phyloP scores from a whole-genome alignment of 1,139 yeast genomes.

The Hanseniaspora gamundiae region DNA sequence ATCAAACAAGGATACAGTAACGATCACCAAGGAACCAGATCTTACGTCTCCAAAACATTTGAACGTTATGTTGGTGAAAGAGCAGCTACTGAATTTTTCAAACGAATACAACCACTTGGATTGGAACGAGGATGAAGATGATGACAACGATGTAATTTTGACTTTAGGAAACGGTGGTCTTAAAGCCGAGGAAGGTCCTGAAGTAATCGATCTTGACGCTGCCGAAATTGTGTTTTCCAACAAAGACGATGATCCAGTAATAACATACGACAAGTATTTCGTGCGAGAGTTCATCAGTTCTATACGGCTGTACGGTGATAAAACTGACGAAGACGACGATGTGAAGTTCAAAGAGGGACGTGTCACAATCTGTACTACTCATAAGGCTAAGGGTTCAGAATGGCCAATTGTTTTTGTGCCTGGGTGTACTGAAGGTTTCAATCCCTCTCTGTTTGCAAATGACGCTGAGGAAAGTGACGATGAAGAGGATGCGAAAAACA shows the following conservation, averaged over 20 bases:
- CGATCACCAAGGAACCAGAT: constrained; percentile 13
- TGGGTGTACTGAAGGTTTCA: constrained; percentile 45
- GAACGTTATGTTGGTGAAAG: constrained; percentile 35
- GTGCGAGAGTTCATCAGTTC: constrained; percentile 46
- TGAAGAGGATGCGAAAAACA: constrained; percentile 33
- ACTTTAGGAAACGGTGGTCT: not conserved
- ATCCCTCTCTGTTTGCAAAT: constrained; percentile 41
- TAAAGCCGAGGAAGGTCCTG: not conserved
- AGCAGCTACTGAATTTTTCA: constrained; percentile 27
- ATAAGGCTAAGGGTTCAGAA: constrained; percentile 86
- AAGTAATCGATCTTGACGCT: constrained; percentile 16
- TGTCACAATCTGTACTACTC: constrained; percentile 60
- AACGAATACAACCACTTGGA: not conserved
- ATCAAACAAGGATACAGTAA: constrained; percentile 15
- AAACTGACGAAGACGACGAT: constrained; percentile 12
- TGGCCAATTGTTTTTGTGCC: constrained; percentile 91
- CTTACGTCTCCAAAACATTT: constrained; percentile 19
- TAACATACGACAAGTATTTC: constrained; percentile 20
- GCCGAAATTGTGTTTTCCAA: constrained; percentile 23
- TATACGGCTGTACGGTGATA: constrained; percentile 39
- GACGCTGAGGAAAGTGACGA: constrained; percentile 28
- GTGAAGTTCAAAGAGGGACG: constrained; percentile 15
- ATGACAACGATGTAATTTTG: not conserved
- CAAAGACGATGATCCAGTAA: not conserved
- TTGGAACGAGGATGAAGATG: not conserved